These are phyloP conservation scores for Diaporthe vexans DNA, from an alignment of 2,329 filamentous ascomycete species.

Conservation along the genomic window DNA sequence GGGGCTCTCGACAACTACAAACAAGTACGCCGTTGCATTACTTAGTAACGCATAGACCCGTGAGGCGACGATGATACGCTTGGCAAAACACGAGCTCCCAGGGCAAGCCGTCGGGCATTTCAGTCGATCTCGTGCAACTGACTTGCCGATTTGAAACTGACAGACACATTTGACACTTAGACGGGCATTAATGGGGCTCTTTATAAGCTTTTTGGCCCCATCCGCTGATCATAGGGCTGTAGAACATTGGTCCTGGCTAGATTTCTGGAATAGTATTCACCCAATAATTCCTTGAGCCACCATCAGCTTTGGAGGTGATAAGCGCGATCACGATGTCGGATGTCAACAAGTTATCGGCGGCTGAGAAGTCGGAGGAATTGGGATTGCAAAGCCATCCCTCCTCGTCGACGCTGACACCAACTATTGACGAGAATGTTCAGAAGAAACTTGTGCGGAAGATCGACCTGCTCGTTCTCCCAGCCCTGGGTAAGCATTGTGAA, in stretches of 20 bases:
- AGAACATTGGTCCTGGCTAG: background rate
- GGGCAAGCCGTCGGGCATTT: background rate
- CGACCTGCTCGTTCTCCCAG: background rate
- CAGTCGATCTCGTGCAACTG: slow-evolving; percentile 3
- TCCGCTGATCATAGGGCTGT: slow-evolving; percentile 13
- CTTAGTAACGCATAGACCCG: background rate
- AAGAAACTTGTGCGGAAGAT: slow-evolving; percentile 7
- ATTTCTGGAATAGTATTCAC: background rate
- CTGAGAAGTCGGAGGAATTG: slow-evolving; percentile 10
- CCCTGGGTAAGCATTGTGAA: background rate
- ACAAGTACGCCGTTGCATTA: background rate
- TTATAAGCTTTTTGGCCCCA: background rate
- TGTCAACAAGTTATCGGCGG: background rate
- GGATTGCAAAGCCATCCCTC: background rate
- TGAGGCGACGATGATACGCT: slow-evolving; percentile 30
- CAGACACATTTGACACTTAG: slow-evolving; percentile 12
- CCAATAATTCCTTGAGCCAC: background rate
- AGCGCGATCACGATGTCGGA: background rate
- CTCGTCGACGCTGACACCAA: slow-evolving; percentile 3
- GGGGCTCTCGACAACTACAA: too few species aligned
- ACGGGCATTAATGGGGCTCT: background rate
- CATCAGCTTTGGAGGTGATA: too few species aligned
- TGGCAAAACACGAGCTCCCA: slow-evolving; percentile 24
- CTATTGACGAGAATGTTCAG: slow-evolving; percentile 6
- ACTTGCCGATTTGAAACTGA: slow-evolving; percentile 31